Conservation (phyloP, 306 rosid species). For the Cajanus cajan region DNA sequence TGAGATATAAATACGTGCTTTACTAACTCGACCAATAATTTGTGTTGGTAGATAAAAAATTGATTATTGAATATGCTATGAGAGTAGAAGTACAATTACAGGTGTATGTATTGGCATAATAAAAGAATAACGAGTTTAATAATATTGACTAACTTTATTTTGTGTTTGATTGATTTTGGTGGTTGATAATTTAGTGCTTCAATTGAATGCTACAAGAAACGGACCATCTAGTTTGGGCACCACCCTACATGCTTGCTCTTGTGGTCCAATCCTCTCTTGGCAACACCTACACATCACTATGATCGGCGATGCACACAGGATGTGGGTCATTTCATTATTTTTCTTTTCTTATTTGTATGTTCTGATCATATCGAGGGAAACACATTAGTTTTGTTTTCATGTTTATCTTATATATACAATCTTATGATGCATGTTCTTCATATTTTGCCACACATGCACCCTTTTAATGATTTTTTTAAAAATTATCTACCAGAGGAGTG, state of each 20-base stretch:
- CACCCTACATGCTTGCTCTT: not conserved
- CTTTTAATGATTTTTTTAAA: too few species aligned
- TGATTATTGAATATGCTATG: too few species aligned
- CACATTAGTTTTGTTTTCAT: too few species aligned
- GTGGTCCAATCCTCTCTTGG: conserved; percentile 31
- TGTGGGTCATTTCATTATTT: not conserved
- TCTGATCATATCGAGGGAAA: not conserved
- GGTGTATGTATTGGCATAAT: too few species aligned
- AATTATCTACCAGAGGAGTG: too few species aligned
- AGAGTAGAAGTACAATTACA: too few species aligned
- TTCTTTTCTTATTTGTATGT: not conserved
- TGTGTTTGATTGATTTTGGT: not conserved
- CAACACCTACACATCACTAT: not conserved
- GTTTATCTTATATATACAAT: too few species aligned
- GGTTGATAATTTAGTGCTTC: conserved; percentile 38
- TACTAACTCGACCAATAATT: too few species aligned
- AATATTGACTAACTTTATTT: not conserved
- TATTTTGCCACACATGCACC: too few species aligned
- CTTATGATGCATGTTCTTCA: too few species aligned
- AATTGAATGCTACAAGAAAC: conserved; percentile 32
- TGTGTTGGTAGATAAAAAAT: too few species aligned
- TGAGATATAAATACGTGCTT: too few species aligned
- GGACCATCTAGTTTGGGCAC: conserved; percentile 25
- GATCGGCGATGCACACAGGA: not conserved
- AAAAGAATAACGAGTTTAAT: not conserved